Conservation (phyloP, 176 grass and related monocot species). For the Hordeum marinum region DNA sequence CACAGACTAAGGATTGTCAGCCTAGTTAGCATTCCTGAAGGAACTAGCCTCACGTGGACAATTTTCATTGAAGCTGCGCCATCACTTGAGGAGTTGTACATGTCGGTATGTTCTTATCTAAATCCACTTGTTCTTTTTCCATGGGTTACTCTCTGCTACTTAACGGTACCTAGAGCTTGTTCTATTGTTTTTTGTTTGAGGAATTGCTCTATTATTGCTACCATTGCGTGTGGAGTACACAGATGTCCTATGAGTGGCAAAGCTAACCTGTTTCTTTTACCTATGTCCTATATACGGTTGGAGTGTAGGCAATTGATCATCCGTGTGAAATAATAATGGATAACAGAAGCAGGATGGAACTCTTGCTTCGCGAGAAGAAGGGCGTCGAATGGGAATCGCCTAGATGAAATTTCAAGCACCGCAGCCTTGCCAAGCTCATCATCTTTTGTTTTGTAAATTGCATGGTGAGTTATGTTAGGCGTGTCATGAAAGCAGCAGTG, state of each 20-base stretch:
- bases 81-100: background rate
- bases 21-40: background rate
- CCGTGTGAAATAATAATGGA: background rate
- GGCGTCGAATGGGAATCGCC: background rate
- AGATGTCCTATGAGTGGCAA: background rate
- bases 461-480: background rate
- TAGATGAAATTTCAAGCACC: background rate
- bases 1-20: background rate
- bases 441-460: background rate
- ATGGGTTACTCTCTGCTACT: background rate
- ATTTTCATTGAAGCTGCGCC: background rate
- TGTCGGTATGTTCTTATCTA: background rate
- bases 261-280: background rate
- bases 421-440: background rate
- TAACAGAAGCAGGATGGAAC: background rate
- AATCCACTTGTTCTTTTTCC: background rate
- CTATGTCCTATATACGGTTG: background rate
- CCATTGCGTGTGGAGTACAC: background rate
- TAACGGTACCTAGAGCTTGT: background rate
- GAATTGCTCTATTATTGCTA: background rate
- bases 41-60: background rate
- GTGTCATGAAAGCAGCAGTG: background rate
- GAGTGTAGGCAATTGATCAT: background rate
- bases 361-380: background rate
- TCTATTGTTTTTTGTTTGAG: background rate